Conservation (phyloP, 306 rosid genomes). For the Fragaria nilgerrensis region DNA sequence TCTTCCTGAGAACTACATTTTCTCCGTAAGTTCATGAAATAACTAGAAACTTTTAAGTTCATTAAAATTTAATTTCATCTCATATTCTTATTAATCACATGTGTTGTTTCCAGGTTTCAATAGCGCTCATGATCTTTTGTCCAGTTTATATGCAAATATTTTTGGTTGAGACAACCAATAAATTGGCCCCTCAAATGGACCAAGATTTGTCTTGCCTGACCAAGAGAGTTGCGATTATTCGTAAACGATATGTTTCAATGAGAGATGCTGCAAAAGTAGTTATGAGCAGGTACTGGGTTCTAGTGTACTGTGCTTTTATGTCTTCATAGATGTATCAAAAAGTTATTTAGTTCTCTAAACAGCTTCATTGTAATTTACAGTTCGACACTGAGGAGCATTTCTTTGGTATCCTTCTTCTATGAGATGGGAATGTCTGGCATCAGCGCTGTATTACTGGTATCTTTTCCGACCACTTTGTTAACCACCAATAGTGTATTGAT, state of each 20-base stretch:
- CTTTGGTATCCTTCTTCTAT: slow-evolving; percentile 72
- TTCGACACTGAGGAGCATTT: slow-evolving; percentile 62
- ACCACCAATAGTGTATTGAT: too few relatives aligned
- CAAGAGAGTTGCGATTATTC: slow-evolving; percentile 36
- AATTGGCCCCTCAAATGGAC: slow-evolving; percentile 26
- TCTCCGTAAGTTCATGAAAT: slow-evolving; percentile 30
- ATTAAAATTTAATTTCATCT: neutral
- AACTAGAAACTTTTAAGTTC: neutral
- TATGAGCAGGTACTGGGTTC: slow-evolving; percentile 45
- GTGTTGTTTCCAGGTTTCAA: slow-evolving; percentile 57
- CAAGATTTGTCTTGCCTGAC: slow-evolving; percentile 37
- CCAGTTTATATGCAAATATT: slow-evolving; percentile 69
- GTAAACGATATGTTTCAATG: slow-evolving; percentile 58
- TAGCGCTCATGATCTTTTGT: slow-evolving; percentile 52
- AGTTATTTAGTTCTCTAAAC: neutral
- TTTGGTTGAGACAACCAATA: slow-evolving; percentile 49
- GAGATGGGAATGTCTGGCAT: slow-evolving; percentile 82
- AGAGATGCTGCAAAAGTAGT: slow-evolving; percentile 58
- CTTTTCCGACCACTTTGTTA: slow-evolving; percentile 10
- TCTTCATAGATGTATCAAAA: neutral
- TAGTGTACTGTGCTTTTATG: neutral
- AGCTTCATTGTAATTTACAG: slow-evolving; percentile 43
- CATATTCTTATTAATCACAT: neutral
- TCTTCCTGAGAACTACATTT: slow-evolving; percentile 54
- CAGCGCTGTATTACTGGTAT: slow-evolving; percentile 59